These are phyloP conservation scores for Fusarium subglutinans DNA, from an alignment of 2,329 filamentous ascomycete species.

Conservation along the genomic window DNA sequence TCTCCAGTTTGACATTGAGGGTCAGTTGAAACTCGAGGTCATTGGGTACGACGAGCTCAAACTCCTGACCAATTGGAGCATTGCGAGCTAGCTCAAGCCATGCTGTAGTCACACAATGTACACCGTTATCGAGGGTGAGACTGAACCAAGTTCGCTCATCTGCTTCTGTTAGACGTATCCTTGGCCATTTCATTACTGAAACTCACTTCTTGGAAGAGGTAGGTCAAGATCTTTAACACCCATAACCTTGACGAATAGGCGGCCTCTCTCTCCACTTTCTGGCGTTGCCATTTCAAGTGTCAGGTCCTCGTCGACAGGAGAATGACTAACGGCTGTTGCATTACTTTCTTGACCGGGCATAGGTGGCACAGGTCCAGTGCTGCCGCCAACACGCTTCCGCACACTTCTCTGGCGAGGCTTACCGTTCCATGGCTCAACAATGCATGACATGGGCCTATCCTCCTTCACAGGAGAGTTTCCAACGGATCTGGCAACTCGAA, in stretches of 20 bases:
- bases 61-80: constrained; percentile 96
- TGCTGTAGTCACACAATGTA: constrained; percentile 96
- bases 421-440: constrained; percentile 95
- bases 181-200: background rate
- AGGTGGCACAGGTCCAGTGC: constrained; percentile 76
- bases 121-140: constrained; percentile 95
- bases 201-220: constrained; percentile 87
- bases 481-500: constrained; percentile 65
- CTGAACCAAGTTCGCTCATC: constrained; percentile 94
- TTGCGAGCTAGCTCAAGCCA: constrained; percentile 93
- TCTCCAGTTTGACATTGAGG: constrained; percentile 91
- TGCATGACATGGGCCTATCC: constrained; percentile 88
- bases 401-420: constrained; percentile 74
- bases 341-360: constrained; percentile 90
- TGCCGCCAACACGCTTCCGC: constrained; percentile 59
- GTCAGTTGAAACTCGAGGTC: constrained; percentile 99
- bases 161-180: constrained; percentile 50
- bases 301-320: constrained; percentile 74
- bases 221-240: constrained; percentile 95
- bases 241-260: constrained; percentile 98
- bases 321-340: constrained; percentile 69
- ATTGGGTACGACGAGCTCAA: constrained; percentile 95
- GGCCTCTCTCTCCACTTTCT: constrained; percentile 86
- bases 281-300: constrained; percentile 67
- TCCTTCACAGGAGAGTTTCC: constrained; percentile 78